Base-by-base conservation (phyloP, 768 basidiomycete genomes). In the Lyophyllum atratum region DNA sequence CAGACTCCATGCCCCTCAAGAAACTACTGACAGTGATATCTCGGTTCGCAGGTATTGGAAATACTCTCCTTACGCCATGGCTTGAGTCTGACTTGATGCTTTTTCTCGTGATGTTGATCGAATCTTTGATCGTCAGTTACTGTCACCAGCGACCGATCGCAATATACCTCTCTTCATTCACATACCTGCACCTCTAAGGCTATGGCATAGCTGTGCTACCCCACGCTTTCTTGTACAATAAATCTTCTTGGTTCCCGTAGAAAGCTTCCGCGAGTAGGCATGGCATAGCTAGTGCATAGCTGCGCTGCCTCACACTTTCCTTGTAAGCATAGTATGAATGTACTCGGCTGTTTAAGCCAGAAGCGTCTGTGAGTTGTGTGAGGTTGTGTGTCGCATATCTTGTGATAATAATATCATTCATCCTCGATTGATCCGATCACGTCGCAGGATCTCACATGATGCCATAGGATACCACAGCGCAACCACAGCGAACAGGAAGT, bases 11-110 rank as follows among this genome's bases (percentile, higher is more conserved):
- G 4, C 39, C 19, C 17, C n/a, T 24, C 19, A 25, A n/a, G 12
- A 17, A 29, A 29, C 17, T 3, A 29, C 12, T 54, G 47, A 55
- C 25, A 31, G n/a, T 45, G 4, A 26, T 45, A 33, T n/a, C n/a
- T n/a, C 28, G 1, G 25, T 47, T 22, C 37, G 19, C 50, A 76
- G 74, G 11, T 76, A 76, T 55, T 75, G 74, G 75, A 74, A 75
- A 58, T 75, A 74, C 34, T 63, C 71, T 9, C 72, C 73, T 10
- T 74, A 74, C 49, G 25, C 67, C 5, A 60, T 72, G 62, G 68
- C 71, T 15, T 62, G 24, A 62, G 21, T 17, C 25, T 45, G n/a
- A 21, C 25, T 31, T 29, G n/a, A n/a, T 26, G n/a, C 6, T 1
- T 24, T 10, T 24, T 17, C n/a, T 19, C 24, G 15, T 10, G 10